These are phyloP conservation scores for Microcyclospora tardicrescens DNA, from an alignment of 2,329 filamentous ascomycete genomes.

Conservation along the genomic window DNA sequence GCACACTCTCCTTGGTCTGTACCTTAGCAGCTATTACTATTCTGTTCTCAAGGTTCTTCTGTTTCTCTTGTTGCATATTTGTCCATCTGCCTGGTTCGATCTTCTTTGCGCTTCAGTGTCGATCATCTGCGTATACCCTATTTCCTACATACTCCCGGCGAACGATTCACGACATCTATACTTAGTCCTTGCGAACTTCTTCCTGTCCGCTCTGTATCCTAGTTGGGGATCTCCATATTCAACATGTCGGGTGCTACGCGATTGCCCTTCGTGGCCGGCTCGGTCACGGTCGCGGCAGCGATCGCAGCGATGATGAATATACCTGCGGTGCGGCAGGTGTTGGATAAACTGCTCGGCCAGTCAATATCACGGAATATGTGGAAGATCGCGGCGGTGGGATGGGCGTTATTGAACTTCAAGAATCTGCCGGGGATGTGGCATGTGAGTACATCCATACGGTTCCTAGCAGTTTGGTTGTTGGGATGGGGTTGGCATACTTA, in stretches of 20 bases:
- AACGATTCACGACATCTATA: too few species aligned
- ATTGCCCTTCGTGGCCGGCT: slow-evolving; percentile 17
- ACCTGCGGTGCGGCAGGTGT: slow-evolving; percentile 16
- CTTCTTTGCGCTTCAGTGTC: too few species aligned
- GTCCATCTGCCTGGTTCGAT: too few species aligned
- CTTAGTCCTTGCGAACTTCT: too few species aligned
- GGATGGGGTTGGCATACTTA: neutral
- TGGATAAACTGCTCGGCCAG: slow-evolving; percentile 11
- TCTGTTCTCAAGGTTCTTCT: too few species aligned
- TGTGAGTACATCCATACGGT: slow-evolving; percentile 34
- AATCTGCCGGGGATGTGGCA: slow-evolving; percentile 65
- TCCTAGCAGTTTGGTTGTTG: too few species aligned
- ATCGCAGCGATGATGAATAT: slow-evolving; percentile 12
- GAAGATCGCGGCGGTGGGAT: slow-evolving; percentile 23
- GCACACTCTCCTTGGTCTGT: too few species aligned
- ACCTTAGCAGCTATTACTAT: too few species aligned
- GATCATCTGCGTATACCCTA: too few species aligned
- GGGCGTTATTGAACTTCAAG: slow-evolving; percentile 57
- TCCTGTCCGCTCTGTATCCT: too few species aligned
- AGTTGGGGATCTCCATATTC: neutral
- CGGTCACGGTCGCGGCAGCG: slow-evolving; percentile 13
- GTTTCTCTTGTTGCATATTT: too few species aligned
- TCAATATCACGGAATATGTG: slow-evolving; percentile 15
- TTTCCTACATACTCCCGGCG: too few species aligned
- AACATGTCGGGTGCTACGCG: slow-evolving; percentile 21